Evolutionary conservation across 805 yeast genomes (phyloP).

Genomic region (Pichia phayaonensis): DNA sequence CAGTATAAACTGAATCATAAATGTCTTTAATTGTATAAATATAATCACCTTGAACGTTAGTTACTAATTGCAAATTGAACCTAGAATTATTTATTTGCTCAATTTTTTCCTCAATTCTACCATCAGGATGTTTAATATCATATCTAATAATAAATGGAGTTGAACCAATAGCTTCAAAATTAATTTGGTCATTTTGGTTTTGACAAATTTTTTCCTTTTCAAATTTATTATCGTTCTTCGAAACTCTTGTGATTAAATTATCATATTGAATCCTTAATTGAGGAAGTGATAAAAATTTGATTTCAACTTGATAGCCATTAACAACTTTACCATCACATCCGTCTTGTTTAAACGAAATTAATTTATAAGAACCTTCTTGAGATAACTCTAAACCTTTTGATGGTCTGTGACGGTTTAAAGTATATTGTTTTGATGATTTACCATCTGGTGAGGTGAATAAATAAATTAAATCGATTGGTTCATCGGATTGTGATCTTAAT

Average conservation of each 20-base stretch:
- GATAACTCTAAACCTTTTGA: conserved; percentile 25
- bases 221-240: conserved; percentile 7
- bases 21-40: conserved; percentile 53
- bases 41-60: conserved; percentile 49
- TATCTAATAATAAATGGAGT: conserved; percentile 65
- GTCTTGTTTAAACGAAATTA: conserved; percentile 33
- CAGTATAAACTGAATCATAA: conserved; percentile 56
- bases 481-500: conserved; percentile 29
- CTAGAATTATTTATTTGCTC: conserved; percentile 40
- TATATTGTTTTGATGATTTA: conserved; percentile 4
- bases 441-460: conserved; percentile 22
- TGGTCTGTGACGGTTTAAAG: conserved; percentile 16
- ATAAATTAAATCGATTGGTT: conserved; percentile 27
- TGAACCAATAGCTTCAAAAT: conserved; percentile 45
- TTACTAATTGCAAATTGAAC: conserved; percentile 32
- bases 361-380: conserved; percentile 36
- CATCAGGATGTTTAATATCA: conserved; percentile 51
- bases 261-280: conserved; percentile 10
- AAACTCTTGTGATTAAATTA: not conserved
- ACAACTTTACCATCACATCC: conserved; percentile 39
- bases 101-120: conserved; percentile 31
- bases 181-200: conserved; percentile 17
- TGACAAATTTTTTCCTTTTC: conserved; percentile 19
- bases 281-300: conserved; percentile 27
- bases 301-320: conserved; percentile 15